phyloP scores from a whole-genome alignment of 345 rosid species.

The Pseudoturritis turrita region DNA sequence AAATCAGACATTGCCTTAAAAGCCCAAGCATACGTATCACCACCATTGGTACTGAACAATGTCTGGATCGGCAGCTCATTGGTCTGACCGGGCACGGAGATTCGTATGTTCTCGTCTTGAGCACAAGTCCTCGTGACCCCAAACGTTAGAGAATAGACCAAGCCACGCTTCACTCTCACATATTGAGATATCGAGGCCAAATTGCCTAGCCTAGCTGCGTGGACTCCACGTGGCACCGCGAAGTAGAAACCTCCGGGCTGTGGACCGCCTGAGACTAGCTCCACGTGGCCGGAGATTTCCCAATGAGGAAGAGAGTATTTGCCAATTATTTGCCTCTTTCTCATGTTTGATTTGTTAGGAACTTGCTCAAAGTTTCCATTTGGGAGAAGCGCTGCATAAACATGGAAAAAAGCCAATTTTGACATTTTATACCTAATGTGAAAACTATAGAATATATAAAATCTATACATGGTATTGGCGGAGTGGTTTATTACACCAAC shows the following conservation, averaged over 20 bases:
- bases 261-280: slow-evolving; percentile 73
- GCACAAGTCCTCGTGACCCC: slow-evolving; percentile 81
- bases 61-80: slow-evolving; percentile 64
- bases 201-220: slow-evolving; percentile 79
- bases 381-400: slow-evolving; percentile 42
- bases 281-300: slow-evolving; percentile 68
- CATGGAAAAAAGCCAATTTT: background rate
- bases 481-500: background rate
- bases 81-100: slow-evolving; percentile 52
- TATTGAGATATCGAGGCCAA: slow-evolving; percentile 69
- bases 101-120: slow-evolving; percentile 59
- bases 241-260: slow-evolving; percentile 80
- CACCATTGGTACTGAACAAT: slow-evolving; percentile 66
- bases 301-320: slow-evolving; percentile 79
- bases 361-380: slow-evolving; percentile 70
- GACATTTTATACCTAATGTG: background rate
- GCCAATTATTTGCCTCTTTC: slow-evolving; percentile 63
- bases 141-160: slow-evolving; percentile 61
- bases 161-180: slow-evolving; percentile 40
- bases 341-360: slow-evolving; percentile 57
- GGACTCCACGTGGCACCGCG: slow-evolving; percentile 64
- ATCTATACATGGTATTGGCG: background rate
- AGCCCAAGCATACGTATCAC: slow-evolving; percentile 78
- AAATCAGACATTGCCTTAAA: slow-evolving; percentile 46
- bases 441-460: background rate